Evolutionary conservation across 306 rosid genomes (phyloP), one percentile per base, ranked within the genome.

Genomic region (Phaseolus lunatus): DNA sequence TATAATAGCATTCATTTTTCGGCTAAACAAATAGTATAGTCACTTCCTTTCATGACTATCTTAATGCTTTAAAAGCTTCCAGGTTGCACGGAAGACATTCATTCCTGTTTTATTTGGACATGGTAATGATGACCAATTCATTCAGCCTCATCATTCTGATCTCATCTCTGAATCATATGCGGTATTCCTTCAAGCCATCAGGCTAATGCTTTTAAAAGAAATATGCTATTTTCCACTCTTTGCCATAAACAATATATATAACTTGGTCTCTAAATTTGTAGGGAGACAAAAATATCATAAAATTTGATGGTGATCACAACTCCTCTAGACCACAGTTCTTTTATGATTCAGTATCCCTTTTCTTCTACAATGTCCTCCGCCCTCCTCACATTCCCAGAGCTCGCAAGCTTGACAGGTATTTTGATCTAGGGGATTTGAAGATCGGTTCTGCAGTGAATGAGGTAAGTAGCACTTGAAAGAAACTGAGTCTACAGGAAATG

Each of bases 91-190:
- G 33, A 92, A 92, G 88, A 90, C 96, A 47, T 89, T 77, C 71
- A 88, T 92, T 84, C 99, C 99, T 73, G 96, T 88, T 86, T 90
- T 95, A 80, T 87, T 95, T 84, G 99, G 96, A 78, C 99, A 95
- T 84, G 99, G 90, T 67, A 87, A 79, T 64, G 90, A 85, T 44
- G 99, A 95, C 84, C 84, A 73, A 71, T 95, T 95, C 78, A 81
- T 95, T 77, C 95, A 89, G 75, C 90, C 91, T 75, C 96, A 81
- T 82, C 99, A 95, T 79, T 84, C 90, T 41, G 93, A 90, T 59
- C 87, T 89, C 78, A 87, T 95, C 83, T 85, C 82, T 82, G 85
- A 88, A 72, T 86, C 86, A 37, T 92, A 92, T 73, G 88, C 83
- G 84, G 99, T 95, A 92, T 48, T 62, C 24, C 73, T 83, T 73